These are phyloP conservation scores for Naganishia onofrii DNA, from an alignment of 768 basidiomycete genomes.

Conservation along the genomic window DNA sequence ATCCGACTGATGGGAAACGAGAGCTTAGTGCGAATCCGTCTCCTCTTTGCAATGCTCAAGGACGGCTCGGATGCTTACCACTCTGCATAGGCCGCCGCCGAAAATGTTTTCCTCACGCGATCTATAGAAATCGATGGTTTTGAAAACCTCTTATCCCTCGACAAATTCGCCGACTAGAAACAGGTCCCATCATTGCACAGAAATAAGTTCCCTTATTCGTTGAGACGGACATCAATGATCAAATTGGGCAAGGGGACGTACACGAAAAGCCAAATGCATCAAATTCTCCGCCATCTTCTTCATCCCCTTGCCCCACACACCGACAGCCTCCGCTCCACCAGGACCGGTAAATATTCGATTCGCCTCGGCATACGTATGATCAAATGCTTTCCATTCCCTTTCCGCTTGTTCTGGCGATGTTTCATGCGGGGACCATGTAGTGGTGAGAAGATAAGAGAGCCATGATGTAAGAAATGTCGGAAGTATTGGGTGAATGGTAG, in stretches of 20 bases:
- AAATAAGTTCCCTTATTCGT: background rate
- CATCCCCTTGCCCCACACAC: constrained; percentile 25
- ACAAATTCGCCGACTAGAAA: constrained; percentile 24
- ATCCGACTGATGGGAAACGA: background rate
- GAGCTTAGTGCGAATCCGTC: background rate
- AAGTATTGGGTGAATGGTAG: background rate
- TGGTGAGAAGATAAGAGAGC: background rate
- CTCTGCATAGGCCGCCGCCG: constrained; percentile 24
- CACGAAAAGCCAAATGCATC: constrained; percentile 31
- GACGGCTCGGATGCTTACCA: constrained; percentile 5
- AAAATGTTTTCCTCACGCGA: constrained; percentile 24
- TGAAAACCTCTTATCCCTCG: constrained; percentile 25
- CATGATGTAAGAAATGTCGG: background rate
- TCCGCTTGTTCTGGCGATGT: constrained; percentile 22
- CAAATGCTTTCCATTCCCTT: constrained; percentile 30
- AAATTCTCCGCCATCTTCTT: constrained; percentile 30
- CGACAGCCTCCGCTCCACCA: constrained; percentile 16
- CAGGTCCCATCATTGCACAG: background rate
- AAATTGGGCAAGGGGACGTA: background rate
- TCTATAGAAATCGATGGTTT: constrained; percentile 18
- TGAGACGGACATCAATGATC: background rate
- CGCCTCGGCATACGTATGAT: constrained; percentile 27
- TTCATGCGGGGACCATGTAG: background rate
- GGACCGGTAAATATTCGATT: constrained; percentile 20
- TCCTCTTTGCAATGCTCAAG: background rate